Conservation (phyloP, 2,329 filamentous ascomycete genomes). For the Stemphylium beticola region DNA sequence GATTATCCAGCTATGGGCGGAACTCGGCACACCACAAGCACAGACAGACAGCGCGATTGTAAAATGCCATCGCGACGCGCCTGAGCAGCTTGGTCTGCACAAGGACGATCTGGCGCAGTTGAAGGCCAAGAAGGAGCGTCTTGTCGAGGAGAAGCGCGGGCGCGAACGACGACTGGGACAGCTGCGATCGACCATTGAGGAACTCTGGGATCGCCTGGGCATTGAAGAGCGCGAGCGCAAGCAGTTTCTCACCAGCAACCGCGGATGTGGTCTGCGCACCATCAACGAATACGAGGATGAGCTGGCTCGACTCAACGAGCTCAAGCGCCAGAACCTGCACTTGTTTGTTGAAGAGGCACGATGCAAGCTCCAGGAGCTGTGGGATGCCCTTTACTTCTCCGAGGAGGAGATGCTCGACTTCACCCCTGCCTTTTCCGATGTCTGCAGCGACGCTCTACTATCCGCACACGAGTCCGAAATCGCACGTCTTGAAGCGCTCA, state of each 20-base stretch:
- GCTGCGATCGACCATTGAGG: conserved; percentile 77
- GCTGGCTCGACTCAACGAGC: conserved; percentile 80
- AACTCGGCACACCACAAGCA: conserved; percentile 90
- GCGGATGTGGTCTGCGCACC: conserved; percentile 86
- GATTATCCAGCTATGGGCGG: conserved; percentile 93
- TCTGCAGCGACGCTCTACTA: conserved; percentile 93
- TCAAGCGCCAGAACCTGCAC: conserved; percentile 94
- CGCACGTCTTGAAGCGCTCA: conserved; percentile 76
- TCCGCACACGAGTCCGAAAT: conserved; percentile 96
- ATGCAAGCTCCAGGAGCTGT: conserved; percentile 88
- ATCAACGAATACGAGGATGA: conserved; percentile 98
- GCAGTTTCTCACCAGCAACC: conserved; percentile 82
- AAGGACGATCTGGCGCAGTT: conserved; percentile 81
- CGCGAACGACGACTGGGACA: conserved; percentile 81
- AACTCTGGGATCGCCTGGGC: conserved; percentile 85
- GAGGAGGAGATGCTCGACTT: conserved; percentile 99
- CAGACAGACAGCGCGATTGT: conserved; percentile 89
- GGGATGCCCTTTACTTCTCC: conserved; percentile 92
- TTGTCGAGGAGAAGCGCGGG: conserved; percentile 85
- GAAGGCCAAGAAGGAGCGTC: conserved; percentile 75
- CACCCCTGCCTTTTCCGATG: conserved; percentile 93
- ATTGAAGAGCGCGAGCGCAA: conserved; percentile 84
- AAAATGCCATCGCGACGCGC: conserved; percentile 85
- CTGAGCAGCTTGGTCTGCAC: conserved; percentile 92
- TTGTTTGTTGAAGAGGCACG: conserved; percentile 95